These are phyloP conservation scores for Chamaenerion angustifolium DNA, from an alignment of 345 rosid species.

Conservation along the genomic window DNA sequence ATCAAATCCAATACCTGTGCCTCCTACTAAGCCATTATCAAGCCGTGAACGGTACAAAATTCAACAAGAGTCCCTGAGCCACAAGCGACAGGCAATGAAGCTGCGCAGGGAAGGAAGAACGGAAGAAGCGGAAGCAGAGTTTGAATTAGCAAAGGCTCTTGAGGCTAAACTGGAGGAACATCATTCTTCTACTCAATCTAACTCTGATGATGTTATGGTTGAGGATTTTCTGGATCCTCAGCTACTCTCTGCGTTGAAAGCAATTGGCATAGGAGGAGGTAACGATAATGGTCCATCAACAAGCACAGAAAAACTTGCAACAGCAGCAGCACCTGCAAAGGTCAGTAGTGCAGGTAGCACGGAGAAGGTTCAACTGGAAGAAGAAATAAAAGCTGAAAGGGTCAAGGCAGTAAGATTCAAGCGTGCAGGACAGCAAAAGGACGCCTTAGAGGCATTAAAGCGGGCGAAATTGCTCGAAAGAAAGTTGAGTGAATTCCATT, in stretches of 20 bases:
- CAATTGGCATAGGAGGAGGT: constrained; percentile 49
- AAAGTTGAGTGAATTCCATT: constrained; percentile 28
- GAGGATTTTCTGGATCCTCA: constrained; percentile 94
- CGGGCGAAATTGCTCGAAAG: constrained; percentile 60
- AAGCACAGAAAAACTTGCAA: constrained; percentile 16
- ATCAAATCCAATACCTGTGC: constrained; percentile 15
- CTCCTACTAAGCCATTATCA: constrained; percentile 46
- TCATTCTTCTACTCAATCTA: constrained; percentile 25
- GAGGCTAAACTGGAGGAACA: constrained; percentile 72
- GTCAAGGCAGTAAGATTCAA: constrained; percentile 58
- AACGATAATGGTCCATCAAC: constrained; percentile 11
- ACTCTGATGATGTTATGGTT: constrained; percentile 29
- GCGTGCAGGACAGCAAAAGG: constrained; percentile 79
- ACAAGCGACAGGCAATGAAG: constrained; percentile 80
- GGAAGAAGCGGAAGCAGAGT: constrained; percentile 86
- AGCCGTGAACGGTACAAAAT: constrained; percentile 74
- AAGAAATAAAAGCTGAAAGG: constrained; percentile 69
- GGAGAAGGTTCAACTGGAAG: constrained; percentile 57
- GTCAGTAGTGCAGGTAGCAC: constrained; percentile 16
- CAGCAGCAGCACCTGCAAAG: constrained; percentile 23
- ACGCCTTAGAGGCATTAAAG: constrained; percentile 79
- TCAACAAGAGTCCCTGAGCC: constrained; percentile 78
- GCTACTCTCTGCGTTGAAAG: constrained; percentile 66
- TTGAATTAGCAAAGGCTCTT: constrained; percentile 76
- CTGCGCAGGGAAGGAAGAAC: constrained; percentile 65